Conservation (phyloP, 2,329 filamentous ascomycete genomes). For the Phialophora chinensis region DNA sequence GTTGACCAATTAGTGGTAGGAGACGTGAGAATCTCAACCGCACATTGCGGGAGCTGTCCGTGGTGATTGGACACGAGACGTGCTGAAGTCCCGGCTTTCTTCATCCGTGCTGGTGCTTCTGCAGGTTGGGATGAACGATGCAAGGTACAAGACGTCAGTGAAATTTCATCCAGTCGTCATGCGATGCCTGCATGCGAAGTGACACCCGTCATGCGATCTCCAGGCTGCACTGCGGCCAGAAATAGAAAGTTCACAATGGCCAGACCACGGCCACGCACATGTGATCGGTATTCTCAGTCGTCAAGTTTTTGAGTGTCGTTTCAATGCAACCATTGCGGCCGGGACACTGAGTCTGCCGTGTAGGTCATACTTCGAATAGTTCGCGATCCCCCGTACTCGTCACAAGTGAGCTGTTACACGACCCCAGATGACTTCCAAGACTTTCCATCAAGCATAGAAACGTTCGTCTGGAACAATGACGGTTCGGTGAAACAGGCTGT, state of each 20-base stretch:
- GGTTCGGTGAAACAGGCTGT: constrained; percentile 12
- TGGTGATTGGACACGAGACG: not conserved
- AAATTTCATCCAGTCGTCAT: constrained; percentile 12
- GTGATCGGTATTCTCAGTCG: constrained; percentile 5
- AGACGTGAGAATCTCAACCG: not conserved
- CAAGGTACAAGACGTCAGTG: constrained; percentile 21
- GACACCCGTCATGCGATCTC: constrained; percentile 16
- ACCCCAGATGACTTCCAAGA: not conserved
- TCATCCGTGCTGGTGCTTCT: not conserved
- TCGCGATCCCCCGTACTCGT: not conserved
- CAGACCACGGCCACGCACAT: constrained; percentile 5
- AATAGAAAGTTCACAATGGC: constrained; percentile 16
- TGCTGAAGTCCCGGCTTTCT: not conserved
- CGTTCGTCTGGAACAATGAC: not conserved
- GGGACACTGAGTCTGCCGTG: not conserved
- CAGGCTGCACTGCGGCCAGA: not conserved
- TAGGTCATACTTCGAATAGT: not conserved
- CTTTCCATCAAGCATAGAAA: not conserved
- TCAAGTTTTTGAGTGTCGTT: not conserved
- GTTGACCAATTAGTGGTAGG: constrained; percentile 16
- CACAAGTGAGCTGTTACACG: not conserved
- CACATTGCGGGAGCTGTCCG: not conserved
- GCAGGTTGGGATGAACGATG: constrained; percentile 19
- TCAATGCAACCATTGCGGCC: not conserved
- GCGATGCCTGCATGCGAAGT: constrained; percentile 5